phyloP scores from a whole-genome alignment of 371 early-diverging fungal genomes.

The Actinomortierella ambigua region DNA sequence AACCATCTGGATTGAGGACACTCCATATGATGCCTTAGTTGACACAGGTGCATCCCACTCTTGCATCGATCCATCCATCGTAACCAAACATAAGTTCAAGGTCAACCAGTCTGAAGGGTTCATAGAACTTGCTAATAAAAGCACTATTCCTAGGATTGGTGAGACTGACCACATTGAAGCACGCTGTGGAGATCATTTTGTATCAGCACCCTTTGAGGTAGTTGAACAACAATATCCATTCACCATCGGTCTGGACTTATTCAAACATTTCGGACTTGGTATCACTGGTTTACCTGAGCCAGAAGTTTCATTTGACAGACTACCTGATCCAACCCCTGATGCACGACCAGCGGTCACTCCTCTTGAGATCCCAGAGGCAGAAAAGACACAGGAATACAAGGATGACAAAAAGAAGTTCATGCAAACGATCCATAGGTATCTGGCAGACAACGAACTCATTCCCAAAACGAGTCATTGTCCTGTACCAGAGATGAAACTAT shows the following conservation, averaged over 20 bases:
- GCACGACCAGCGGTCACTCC: not conserved
- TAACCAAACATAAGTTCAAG: conserved; percentile 1
- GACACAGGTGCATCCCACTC: conserved; percentile 18
- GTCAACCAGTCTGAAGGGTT: not conserved
- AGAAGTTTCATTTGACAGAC: not conserved
- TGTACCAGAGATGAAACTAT: conserved; percentile 9
- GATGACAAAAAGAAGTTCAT: not conserved
- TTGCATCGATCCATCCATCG: not conserved
- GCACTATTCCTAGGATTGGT: conserved; percentile 5
- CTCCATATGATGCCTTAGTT: not conserved
- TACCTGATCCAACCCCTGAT: conserved; percentile 1
- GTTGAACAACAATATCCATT: not conserved
- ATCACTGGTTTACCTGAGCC: conserved; percentile 4
- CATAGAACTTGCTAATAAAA: conserved; percentile 10
- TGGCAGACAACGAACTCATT: conserved; percentile 2
- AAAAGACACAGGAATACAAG: not conserved
- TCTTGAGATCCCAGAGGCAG: not conserved
- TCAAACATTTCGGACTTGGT: conserved; percentile 6
- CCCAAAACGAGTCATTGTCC: conserved; percentile 3
- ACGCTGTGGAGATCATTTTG: not conserved
- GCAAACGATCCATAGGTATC: not conserved
- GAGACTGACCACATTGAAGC: conserved; percentile 4
- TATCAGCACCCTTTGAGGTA: conserved; percentile 7
- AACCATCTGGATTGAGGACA: not conserved
- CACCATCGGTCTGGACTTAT: conserved; percentile 14